Evolutionary conservation across 176 grass and related monocot species (phyloP).

Genomic region (Melocanna baccifera): DNA sequence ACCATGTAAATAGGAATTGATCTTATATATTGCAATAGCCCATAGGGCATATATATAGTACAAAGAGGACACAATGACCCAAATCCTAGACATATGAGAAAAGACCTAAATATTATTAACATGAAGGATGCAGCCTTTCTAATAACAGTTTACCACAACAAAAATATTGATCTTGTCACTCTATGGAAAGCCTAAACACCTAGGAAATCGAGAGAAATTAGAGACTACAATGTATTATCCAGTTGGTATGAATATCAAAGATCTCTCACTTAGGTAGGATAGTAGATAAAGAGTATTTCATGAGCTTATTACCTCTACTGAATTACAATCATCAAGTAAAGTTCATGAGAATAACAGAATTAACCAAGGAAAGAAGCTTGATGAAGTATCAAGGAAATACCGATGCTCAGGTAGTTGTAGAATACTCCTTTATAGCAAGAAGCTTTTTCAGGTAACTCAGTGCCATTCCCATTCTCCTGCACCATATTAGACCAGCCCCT

Average conservation of each 20-base stretch:
- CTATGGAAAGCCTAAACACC: neutral
- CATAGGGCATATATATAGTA: no score
- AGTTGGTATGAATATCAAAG: constrained; percentile 5
- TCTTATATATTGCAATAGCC: no score
- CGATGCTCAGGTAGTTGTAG: constrained; percentile 99
- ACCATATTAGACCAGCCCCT: constrained; percentile 27
- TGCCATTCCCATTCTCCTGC: constrained; percentile 64
- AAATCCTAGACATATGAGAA: no score
- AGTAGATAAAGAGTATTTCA: neutral
- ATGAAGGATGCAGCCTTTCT: neutral
- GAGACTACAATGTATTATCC: neutral
- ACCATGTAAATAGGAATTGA: no score
- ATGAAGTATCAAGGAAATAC: constrained; percentile 47
- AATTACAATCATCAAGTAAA: neutral
- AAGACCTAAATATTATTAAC: no score
- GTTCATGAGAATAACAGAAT: neutral
- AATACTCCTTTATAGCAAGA: constrained; percentile 89
- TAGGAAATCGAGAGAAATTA: neutral
- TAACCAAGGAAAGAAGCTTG: constrained; percentile 2
- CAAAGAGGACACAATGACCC: no score
- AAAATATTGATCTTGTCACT: neutral
- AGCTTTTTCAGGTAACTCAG: constrained; percentile 68
- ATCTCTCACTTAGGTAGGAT: neutral
- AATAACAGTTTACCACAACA: neutral
- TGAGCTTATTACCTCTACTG: neutral